These are phyloP conservation scores for Magnaporthiopsis incrustans DNA, from an alignment of 2,329 filamentous ascomycete genomes.

Conservation along the genomic window DNA sequence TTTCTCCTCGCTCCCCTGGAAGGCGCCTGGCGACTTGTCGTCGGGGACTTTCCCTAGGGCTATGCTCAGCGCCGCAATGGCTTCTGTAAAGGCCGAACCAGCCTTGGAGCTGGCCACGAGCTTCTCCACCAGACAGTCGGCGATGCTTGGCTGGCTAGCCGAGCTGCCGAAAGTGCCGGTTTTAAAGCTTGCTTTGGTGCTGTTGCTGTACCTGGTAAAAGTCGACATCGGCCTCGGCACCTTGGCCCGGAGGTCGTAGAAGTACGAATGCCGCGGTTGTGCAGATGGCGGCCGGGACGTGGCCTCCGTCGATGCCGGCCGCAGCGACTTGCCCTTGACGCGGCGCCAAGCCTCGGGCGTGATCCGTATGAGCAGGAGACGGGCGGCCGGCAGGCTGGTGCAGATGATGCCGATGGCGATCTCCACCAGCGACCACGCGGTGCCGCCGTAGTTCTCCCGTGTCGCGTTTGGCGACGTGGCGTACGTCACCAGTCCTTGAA, in stretches of 20 bases:
- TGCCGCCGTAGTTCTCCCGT: conserved; percentile 20
- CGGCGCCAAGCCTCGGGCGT: conserved; percentile 13
- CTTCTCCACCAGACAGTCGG: neutral
- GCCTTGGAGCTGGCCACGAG: neutral
- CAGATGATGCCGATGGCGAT: conserved; percentile 25
- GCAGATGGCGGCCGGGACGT: neutral
- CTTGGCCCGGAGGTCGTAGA: too few relatives aligned
- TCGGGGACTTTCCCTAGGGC: neutral
- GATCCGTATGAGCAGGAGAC: conserved; percentile 19
- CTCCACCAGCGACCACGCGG: conserved; percentile 25
- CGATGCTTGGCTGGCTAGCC: neutral
- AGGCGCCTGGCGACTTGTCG: neutral
- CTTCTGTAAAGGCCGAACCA: neutral
- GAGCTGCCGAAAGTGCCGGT: too few relatives aligned
- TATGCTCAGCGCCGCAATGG: neutral
- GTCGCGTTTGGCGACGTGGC: conserved; percentile 22
- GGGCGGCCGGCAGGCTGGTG: conserved; percentile 23
- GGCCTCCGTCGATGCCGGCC: neutral
- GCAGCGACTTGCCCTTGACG: too few relatives aligned
- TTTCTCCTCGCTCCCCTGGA: neutral
- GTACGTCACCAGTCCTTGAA: conserved; percentile 20
- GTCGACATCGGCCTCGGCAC: neutral
- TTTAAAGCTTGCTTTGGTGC: neutral
- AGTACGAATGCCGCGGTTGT: too few relatives aligned
- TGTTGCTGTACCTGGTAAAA: neutral